Percentiles rank a stretch among this genome's conserved stretches.
Conservation (phyloP, 257 asterid species). For the Solanum boliviense region DNA sequence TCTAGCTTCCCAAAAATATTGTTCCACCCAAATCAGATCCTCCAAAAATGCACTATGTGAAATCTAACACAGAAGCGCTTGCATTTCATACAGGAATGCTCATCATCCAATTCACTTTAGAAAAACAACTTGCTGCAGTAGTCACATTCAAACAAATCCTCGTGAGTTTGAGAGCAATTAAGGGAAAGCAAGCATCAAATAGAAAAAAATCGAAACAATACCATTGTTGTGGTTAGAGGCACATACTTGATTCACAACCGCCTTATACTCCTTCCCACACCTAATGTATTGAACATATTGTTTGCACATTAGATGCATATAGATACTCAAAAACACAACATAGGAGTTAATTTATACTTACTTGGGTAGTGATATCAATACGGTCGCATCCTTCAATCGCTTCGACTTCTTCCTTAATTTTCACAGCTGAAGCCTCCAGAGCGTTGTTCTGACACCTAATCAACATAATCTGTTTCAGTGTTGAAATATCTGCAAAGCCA, state of each 20-base stretch:
- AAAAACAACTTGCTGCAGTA: not conserved
- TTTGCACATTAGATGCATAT: not conserved
- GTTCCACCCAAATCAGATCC: not conserved
- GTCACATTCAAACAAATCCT: not conserved
- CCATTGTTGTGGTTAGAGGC: not conserved
- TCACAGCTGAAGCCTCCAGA: not conserved
- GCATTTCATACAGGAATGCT: not conserved
- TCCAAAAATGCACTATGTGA: not conserved
- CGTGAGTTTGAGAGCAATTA: not conserved
- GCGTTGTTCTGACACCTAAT: rapidly evolving
- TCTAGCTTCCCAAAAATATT: not conserved
- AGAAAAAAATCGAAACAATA: not conserved
- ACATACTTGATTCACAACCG: not conserved
- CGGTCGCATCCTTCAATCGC: not conserved
- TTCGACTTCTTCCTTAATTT: not conserved
- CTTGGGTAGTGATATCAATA: not conserved
- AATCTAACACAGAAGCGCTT: not conserved
- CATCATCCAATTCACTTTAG: not conserved
- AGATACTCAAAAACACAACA: not conserved
- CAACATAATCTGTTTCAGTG: not conserved
- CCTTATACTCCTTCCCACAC: too few species aligned
- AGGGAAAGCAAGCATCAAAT: not conserved
- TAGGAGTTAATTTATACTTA: not conserved
- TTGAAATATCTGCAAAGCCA: not conserved
- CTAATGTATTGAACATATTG: not conserved